phyloP scores from a whole-genome alignment of 768 basidiomycete species.

The Xerocomellus amylosporus region DNA sequence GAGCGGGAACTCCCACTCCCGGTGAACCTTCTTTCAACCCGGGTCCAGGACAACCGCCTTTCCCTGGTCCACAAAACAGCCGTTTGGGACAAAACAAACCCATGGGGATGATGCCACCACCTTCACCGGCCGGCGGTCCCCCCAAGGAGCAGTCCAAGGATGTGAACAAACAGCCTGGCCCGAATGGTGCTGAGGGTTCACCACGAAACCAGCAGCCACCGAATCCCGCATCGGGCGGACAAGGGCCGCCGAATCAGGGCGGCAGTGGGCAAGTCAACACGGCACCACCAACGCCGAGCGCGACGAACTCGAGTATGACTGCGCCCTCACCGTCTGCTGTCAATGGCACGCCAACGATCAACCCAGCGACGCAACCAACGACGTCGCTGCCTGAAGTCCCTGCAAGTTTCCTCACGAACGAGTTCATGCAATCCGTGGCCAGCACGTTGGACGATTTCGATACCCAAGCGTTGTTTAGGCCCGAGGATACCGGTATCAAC shows the following conservation, averaged over 20 bases:
- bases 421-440: conserved; percentile 47
- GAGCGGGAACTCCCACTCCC: conserved; percentile 44
- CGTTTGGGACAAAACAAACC: conserved; percentile 33
- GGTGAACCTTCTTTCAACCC: conserved; percentile 43
- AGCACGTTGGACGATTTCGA: conserved; percentile 41
- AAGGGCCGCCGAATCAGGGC: conserved; percentile 19
- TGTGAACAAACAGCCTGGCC: conserved; percentile 27
- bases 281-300: conserved; percentile 39
- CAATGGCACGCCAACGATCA: conserved; percentile 32
- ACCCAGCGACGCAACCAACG: conserved; percentile 24
- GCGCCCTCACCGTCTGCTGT: conserved; percentile 39
- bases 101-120: conserved; percentile 50
- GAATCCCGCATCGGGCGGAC: conserved; percentile 26
- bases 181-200: conserved; percentile 37
- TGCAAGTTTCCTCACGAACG: conserved; percentile 23
- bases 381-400: conserved; percentile 29
- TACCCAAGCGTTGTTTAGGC: conserved; percentile 37
- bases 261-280: conserved; percentile 27
- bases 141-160: conserved; percentile 34
- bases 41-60: conserved; percentile 34
- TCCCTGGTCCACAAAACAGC: conserved; percentile 33
- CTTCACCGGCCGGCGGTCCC: conserved; percentile 44
- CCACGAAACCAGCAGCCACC: conserved; percentile 41
- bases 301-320: conserved; percentile 33
- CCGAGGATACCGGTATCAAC: conserved; percentile 48